Evolutionary conservation across 306 rosid genomes (phyloP), one percentile per base, ranked within the genome.

Genomic region (Sechiopsis laciniata): DNA sequence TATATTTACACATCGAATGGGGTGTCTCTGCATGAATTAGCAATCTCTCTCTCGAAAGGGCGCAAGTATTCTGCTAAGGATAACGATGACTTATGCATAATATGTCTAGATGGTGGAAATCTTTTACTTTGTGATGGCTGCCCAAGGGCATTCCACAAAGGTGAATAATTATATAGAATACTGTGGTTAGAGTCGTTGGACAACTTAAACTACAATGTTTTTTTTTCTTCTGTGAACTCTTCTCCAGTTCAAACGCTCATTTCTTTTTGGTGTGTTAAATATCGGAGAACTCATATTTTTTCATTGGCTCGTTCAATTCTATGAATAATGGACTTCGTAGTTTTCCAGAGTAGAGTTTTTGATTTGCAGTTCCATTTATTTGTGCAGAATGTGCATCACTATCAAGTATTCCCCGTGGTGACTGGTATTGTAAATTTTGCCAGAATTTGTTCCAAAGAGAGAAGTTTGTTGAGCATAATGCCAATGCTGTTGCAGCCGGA

Each of bases 121-220:
- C 91, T 91, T 75, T 74, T 94, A 81, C 99, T 86, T 67, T 89
- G 99, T 82, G 96, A 94, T 91, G 99, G 95, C 76, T 91, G 99
- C 84, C 97, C 97, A 46, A 88, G 97, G 91, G 94, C 97, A 26
- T 91, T 91, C 87, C 99, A 91, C 76, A 87, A 86, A 94, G 99
- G 99, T 94, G 51, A 83, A 85, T 80, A 59, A 55, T 77, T 73
- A 68, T 50, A 24, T 14, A 20, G 58, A 69, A 42, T 13, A 50
- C 59, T 14, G 3, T 50, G 74, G 21, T 46, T 45, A 65, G 24
- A 66, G 5, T 46, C 56, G 37, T 67, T 42, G 21, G 35, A 68
- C 32, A 68, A 46, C 26, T 68, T 68, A 50, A 20, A 11, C 55
- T 5, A 20, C 35, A 20, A 2, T 67, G 9, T 10, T 50, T 65